Conservation (phyloP, 2,329 filamentous ascomycete species). For the Colletotrichum lentis region DNA sequence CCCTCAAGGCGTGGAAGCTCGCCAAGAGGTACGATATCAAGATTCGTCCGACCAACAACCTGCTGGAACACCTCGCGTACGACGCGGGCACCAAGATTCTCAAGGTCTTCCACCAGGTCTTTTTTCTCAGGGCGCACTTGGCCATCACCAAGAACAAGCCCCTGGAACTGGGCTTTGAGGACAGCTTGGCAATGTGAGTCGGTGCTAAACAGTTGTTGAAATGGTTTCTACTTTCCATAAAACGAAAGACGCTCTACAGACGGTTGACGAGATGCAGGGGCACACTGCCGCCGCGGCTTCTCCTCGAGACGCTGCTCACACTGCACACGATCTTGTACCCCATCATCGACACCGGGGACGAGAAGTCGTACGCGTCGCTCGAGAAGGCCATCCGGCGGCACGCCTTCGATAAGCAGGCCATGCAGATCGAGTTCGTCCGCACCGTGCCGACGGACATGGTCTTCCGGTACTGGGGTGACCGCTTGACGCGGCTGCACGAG, state of each 20-base stretch:
- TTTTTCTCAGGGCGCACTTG: neutral
- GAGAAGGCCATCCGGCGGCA: neutral
- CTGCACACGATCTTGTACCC: neutral
- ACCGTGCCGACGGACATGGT: neutral
- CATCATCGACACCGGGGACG: neutral
- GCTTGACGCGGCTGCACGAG: neutral
- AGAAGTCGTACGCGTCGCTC: neutral
- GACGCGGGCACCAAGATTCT: neutral
- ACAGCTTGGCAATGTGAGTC: neutral
- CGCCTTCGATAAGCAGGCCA: neutral
- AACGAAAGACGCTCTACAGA: too few relatives aligned
- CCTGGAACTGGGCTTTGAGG: neutral
- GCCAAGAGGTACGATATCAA: neutral
- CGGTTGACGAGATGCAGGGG: neutral
- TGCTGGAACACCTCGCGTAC: conserved; percentile 17
- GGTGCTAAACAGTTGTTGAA: too few relatives aligned
- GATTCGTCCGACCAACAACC: neutral
- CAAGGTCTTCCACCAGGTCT: neutral
- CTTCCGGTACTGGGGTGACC: neutral
- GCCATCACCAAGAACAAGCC: neutral
- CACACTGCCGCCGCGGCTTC: neutral
- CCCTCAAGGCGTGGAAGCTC: too few relatives aligned
- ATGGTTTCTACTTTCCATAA: too few relatives aligned
- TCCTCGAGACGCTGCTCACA: neutral
- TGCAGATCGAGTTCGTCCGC: neutral